Base-by-base conservation (phyloP, 306 rosid genomes). In the Myrica gale region DNA sequence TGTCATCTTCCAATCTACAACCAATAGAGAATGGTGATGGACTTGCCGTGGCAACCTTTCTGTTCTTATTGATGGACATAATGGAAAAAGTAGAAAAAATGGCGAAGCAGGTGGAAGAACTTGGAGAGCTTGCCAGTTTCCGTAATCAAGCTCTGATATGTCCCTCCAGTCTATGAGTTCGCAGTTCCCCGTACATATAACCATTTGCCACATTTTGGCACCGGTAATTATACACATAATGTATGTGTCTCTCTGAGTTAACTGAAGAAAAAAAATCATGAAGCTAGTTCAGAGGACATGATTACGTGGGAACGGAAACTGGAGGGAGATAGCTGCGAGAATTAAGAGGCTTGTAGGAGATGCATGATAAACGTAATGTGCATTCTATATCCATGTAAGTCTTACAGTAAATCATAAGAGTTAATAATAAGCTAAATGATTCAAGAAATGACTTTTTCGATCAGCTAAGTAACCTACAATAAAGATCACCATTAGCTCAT, bases 21-120 rank as follows among this genome's bases (percentile, higher is more conserved):
- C 16, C 13, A 51, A 12, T 80, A 8, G 89, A 87, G 47, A 79
- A 84, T 76, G 73, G 51, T 0, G 85, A 91, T 15, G 82, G 52
- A 47, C 69, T 91, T 32, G 84, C 90, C 6, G 79, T 87, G 42
- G 89, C 90, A 2, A 87, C 79, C 83, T 79, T 87, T 6, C 81
- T 87, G 46, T 88, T 89, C 68, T 74, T 87, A 70, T 48, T 90
- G 9, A 84, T 55, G 73, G 82, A 90, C 77, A 83, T 87, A 74
- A 75, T 87, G 71, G 91, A 86, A 7, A 95, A 89, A 71, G 87
- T 88, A 1, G 92, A 88, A 73, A 85, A 84, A 21, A 47, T 90
- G 85, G 85, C 87, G 3, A 88, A 85, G 76, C 79, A 84, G 71
- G 88, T 89, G 20, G 89, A 88, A 52, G 87, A 92, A 62, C 93